Evolutionary conservation across 2,329 filamentous ascomycete genomes (phyloP), one percentile per base, ranked within the genome.

Genomic region (Verticillium nubilum): DNA sequence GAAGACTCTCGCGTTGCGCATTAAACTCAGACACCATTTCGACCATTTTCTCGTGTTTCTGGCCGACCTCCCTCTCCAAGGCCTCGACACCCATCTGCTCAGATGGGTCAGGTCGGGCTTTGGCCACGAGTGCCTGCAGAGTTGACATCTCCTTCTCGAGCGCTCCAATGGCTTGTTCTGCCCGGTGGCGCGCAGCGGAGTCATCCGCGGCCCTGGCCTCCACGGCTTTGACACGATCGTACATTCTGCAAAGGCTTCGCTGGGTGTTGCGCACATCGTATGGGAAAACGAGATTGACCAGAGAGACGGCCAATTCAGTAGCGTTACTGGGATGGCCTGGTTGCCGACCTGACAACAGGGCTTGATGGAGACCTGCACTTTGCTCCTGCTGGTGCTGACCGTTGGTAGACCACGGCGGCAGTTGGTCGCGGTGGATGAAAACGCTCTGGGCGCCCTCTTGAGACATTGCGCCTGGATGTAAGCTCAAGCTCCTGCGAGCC

Each of bases 251-350:
- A 17, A 58, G 50, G 10, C 57, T 54, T 13, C 52, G 57, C 26
- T 54, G 50, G 5, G 33, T 37, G 15, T 54, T 53, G 5, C 50
- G 50, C 4, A 58, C 33, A n/a, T 58, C 57, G 35, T 58, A 54
- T 2, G 57, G 50, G 19, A 58, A 42, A 29, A 58, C 57, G 1
- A 58, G 52, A 13, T 28, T 35, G 23, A 54, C 52, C 10, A 58
- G 57, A 19, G 57, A 53, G 9, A 23, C 25, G n/a, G 57, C 57
- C 12, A 58, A 27, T 6, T 58, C 57, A 10, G 50, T 29, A 19
- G 57, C 57, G n/a, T 53, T 58, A 4, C 19, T 54, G 15, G 57
- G 57, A n/a, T 57, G 19, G 6, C 26, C 57, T 10, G 42, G 27
- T 57, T 50, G 56, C 5, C 15, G 52, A 12, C 47, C 15, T 52